Percentiles rank a stretch among this genome's conserved stretches.
phyloP scores from a whole-genome alignment of 345 rosid genomes.

The Corchorus capsularis region DNA sequence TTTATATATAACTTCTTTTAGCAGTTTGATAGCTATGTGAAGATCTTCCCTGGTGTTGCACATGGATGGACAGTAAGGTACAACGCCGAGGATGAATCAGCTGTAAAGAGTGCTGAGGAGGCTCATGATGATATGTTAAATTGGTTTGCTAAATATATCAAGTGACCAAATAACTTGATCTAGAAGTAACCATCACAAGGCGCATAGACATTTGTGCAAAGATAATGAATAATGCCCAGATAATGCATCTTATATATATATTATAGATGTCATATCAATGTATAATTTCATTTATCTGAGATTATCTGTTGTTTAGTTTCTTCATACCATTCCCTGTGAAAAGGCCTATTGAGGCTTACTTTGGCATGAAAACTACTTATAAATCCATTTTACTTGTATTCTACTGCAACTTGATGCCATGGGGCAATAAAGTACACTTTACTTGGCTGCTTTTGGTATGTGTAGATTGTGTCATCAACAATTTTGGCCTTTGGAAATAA shows the following conservation, averaged over 20 bases:
- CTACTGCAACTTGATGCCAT: not conserved
- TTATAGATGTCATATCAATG: too few relatives aligned
- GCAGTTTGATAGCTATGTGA: conserved; percentile 50
- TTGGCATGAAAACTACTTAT: not conserved
- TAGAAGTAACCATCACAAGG: too few relatives aligned
- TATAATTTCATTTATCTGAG: not conserved
- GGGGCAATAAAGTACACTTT: not conserved
- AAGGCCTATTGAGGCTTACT: too few relatives aligned
- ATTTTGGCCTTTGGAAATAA: too few relatives aligned
- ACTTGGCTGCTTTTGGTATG: too few relatives aligned
- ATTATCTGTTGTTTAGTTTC: not conserved
- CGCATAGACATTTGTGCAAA: not conserved
- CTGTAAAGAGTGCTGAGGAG: conserved; percentile 60
- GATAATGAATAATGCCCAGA: not conserved
- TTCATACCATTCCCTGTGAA: not conserved
- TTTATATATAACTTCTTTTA: not conserved
- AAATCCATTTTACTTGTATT: not conserved
- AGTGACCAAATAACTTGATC: conserved; percentile 21
- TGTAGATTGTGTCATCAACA: too few relatives aligned
- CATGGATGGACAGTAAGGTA: conserved; percentile 77
- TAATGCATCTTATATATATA: not conserved
- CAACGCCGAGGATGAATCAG: conserved; percentile 37
- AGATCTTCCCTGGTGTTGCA: conserved; percentile 54
- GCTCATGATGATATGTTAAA: conserved; percentile 63
- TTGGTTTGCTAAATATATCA: conserved; percentile 55